Evolutionary conservation across 495 filamentous ascomycete species (phyloP), one percentile per base, ranked within the genome.

Genomic region (Amniculicola lignicola): DNA sequence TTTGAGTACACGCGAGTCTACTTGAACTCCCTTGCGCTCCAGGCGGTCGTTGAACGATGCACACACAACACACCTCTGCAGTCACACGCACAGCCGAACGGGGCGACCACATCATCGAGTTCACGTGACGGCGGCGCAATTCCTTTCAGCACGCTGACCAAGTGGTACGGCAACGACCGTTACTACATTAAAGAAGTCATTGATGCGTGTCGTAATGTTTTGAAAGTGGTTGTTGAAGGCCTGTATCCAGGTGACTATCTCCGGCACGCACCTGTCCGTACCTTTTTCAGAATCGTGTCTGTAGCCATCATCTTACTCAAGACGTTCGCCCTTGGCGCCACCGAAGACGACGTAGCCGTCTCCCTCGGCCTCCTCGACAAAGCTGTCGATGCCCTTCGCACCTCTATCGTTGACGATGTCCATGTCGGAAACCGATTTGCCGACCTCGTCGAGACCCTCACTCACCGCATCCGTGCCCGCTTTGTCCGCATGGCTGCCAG

Each of bases 281-380:
- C 94, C 0, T 95, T 90, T 65, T 94, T 96, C 75, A 84, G 93
- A 41, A 95, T 98, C 65, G 81, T 97, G 61, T 90, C 87, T 49
- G 91, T 89, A 19, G 90, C 91, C 63, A 96, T 96, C 78, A 96
- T 98, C 68, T 78, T 97, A 36, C 82, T 98, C 37, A 89, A 89
- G 82, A 95, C 92, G 0, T 96, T 98, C 67, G 93, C 90, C 5
- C 79, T 97, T 1, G 93, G 93, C 18, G 92, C 90, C 2, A 86
- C 87, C 40, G 90, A 93, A 72, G 84, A 86, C 53, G 92, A 96
- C 57, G 88, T 96, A 11, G 82, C 85, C 51, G 73, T 87, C 19
- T 92, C 87, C 28, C 82, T 97, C 28, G 78, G 78, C 7, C 78
- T 97, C 7, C 84, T 97, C 71, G 87, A 95, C 65, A 72, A 78